A percentile compares a stretch with the other conserved stretches of the same genome.
phyloP scores from a whole-genome alignment of 331 rosid species.

The Rhamnella rubrinervis region DNA sequence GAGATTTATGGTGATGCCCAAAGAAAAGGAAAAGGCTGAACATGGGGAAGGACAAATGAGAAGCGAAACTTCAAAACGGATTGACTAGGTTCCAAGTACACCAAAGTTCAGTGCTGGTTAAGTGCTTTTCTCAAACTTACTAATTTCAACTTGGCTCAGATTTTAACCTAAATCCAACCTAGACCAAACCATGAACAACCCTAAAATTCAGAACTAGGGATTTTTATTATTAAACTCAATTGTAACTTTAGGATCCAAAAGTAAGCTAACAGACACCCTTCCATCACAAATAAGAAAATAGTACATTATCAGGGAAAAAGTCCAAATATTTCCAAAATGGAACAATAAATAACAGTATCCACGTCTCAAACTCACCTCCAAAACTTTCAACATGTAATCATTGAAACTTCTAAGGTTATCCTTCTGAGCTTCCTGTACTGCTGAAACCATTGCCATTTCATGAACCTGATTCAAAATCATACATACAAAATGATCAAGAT shows the following conservation, averaged over 20 bases:
- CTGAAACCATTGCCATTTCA: constrained; percentile 97
- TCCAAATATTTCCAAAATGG: not conserved
- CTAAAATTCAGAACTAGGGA: not conserved
- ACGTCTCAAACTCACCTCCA: constrained; percentile 68
- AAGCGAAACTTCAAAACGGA: too few species aligned
- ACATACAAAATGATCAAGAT: constrained; percentile 2
- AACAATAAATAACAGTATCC: not conserved
- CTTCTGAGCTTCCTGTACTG: constrained; percentile 96
- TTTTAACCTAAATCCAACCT: not conserved
- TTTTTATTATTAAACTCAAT: not conserved
- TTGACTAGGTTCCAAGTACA: too few species aligned
- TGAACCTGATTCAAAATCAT: constrained; percentile 57
- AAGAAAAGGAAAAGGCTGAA: too few species aligned
- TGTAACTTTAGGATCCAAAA: not conserved
- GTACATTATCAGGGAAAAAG: not conserved
- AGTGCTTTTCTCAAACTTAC: too few species aligned
- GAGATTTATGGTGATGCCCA: too few species aligned
- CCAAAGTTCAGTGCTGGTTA: too few species aligned
- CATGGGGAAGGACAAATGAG: too few species aligned
- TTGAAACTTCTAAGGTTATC: constrained; percentile 89
- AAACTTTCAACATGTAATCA: constrained; percentile 91
- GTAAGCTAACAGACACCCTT: not conserved
- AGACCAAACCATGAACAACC: not conserved
- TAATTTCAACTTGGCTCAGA: not conserved
- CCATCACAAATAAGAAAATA: not conserved